These are phyloP conservation scores for Cavenderia fasciculata DNA, from an alignment of 78 protist species.

Conservation along the genomic window DNA sequence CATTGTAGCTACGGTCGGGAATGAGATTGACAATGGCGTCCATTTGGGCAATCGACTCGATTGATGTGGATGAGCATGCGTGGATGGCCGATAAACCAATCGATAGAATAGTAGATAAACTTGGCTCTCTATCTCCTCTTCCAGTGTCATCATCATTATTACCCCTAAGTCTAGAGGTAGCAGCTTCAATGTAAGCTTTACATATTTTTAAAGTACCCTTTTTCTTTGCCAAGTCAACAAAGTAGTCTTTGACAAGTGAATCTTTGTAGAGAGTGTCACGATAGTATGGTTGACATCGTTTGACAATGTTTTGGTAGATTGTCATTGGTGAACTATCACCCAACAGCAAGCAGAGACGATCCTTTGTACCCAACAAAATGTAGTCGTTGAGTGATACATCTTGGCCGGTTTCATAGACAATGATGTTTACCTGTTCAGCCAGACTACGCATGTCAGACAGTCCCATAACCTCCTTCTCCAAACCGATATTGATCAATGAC, in stretches of 20 bases:
- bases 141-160: no score
- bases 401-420: slow-evolving; percentile 5
- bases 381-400: background rate
- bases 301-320: background rate
- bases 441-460: background rate
- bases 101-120: background rate
- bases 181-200: background rate
- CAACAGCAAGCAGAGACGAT: background rate
- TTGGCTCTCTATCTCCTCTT: no score
- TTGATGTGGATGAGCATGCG: background rate
- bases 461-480: slow-evolving; percentile 23
- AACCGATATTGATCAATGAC: slow-evolving; percentile 10
- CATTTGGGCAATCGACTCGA: background rate
- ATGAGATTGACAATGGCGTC: background rate
- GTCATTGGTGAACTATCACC: background rate
- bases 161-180: no score
- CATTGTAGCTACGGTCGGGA: background rate
- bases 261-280: background rate
- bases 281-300: background rate
- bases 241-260: no score
- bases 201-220: no score
- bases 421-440: background rate
- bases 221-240: slow-evolving; percentile 9
- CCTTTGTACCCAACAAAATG: background rate
- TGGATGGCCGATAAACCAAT: background rate